Evolutionary conservation across 2,329 filamentous ascomycete species (phyloP), one percentile per base, ranked within the genome.

Genomic region (Periconia sp.): DNA sequence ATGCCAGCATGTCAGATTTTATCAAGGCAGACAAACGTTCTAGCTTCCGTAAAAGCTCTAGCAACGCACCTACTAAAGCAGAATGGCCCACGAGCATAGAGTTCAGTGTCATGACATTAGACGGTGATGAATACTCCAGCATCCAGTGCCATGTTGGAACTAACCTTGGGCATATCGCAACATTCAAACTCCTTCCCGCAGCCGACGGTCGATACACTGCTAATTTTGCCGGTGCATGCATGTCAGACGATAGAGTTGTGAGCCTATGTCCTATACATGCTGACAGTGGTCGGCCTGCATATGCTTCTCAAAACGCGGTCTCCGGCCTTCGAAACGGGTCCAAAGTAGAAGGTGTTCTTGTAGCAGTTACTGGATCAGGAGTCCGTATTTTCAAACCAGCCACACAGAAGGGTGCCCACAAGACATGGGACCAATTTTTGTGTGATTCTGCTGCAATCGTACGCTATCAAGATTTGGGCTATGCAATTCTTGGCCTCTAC

Each of bases 61-160:
- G 73, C 48, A 73, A 78, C 20, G 72, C 81, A 6, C 69, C 77
- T 1, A 53, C 63, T 14, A 79, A 80, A 49, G 69, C 78, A 45
- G 92, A 97, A 66, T 95, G 87, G 83, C 86, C 91, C 0, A 91
- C 91, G 0, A 82, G 79, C 30, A 85, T 97, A 27, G 91, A 97
- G 68, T 99, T 97, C 76, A 91, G 91, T 49, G 91, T 76, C 48
- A 88, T 99, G 86, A 95, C 90, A 2, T 77, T 97, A 3, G 94
- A 97, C 42, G 90, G 88, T n/a, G 93, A 97, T 68, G 84, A 91
- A 59, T 99, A 96, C 71, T 97, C 94, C 1, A 97, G 92, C 66
- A 96, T 99, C 52, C 85, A 88, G 54, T 89, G 94, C 61, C 95
- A 97, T 62, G 90, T 95, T 1, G 94, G 94, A 18, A 97, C 94